Base-by-base conservation (phyloP, 2,329 filamentous ascomycete species). In the Penicillium brevicompactum region DNA sequence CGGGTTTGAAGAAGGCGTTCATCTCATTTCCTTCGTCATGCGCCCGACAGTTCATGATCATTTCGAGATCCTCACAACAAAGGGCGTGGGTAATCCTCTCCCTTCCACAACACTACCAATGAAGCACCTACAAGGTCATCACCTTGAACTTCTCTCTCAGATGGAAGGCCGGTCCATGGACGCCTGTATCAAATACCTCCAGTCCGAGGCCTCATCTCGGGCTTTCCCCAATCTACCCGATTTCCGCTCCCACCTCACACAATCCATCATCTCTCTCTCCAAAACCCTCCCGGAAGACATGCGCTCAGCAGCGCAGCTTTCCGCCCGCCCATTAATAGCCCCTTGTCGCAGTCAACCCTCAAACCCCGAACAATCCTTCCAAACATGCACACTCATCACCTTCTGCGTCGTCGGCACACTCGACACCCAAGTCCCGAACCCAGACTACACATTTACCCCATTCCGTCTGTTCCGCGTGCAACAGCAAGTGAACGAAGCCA, bases 401-500 rank as follows among this genome's bases (percentile, higher is more conserved):
- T 84, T 89, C 67, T 81, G 81, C 44, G 74, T 86, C 14, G 80
- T 89, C 41, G 81, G 87, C 16, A 84, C 84, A 1, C 84, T 89
- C 27, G 84, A 88, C 60, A 77, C 79, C 14, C 79, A 78, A 32
- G 70, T 83, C 8, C 74, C 75, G 2, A 80, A 80, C 21, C 74
- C 80, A 1, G 78, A 79, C 27, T 82, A 84, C 64, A 78, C 81
- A 52, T 87, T 88, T 60, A 78, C 82, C 1, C 86, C 87, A 0
- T 74, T 89, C 30, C 81, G 75, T 43, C 85, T 90, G 60, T 89
- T 90, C 75, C 85, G 84, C 60, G 77, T 82, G 7, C 85, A 87
- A 55, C 88, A 90, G 69, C 81, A 87, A 58, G 80, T 84, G 0
- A 82, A 86, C 62, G 76, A 80, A 27, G 79, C 78, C 56, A 77